Conservation (phyloP, 495 filamentous ascomycete genomes). For the Penicillium egyptiacum region DNA sequence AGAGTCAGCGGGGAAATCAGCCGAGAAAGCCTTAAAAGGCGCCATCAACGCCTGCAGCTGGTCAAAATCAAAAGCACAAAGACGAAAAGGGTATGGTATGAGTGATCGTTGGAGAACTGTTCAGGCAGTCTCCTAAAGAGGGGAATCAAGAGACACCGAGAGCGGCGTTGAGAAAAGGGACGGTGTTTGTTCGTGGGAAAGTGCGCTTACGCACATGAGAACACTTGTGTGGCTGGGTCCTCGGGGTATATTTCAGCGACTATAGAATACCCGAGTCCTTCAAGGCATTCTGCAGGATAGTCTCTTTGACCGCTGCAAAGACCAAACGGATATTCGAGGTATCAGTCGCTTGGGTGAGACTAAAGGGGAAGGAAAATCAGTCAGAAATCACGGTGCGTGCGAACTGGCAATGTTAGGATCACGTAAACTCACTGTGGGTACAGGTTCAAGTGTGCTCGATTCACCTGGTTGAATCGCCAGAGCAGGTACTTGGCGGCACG, state of each 20-base stretch:
- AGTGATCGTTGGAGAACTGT: conserved; percentile 22
- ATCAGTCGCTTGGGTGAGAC: conserved; percentile 96
- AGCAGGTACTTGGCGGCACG: conserved; percentile 96
- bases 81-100: conserved; percentile 18
- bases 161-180: conserved; percentile 8
- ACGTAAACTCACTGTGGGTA: conserved; percentile 87
- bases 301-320: conserved; percentile 98
- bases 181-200: conserved; percentile 4
- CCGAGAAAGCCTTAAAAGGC: conserved; percentile 24
- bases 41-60: conserved; percentile 41
- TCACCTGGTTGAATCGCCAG: conserved; percentile 98
- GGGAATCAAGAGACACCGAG: conserved; percentile 11
- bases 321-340: conserved; percentile 97
- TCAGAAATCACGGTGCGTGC: conserved; percentile 31
- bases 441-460: conserved; percentile 90
- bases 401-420: not conserved
- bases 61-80: conserved; percentile 26
- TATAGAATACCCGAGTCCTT: conserved; percentile 96
- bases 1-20: conserved; percentile 32
- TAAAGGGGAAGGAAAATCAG: conserved; percentile 35
- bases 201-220: not conserved
- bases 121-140: conserved; percentile 12
- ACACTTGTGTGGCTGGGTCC: not conserved
- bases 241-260: conserved; percentile 13
- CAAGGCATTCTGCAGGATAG: conserved; percentile 94